Percentiles rank a stretch among this genome's conserved stretches.
Evolutionary conservation across 768 basidiomycete genomes (phyloP).

Genomic region (Dioszegia aurantiaca): DNA sequence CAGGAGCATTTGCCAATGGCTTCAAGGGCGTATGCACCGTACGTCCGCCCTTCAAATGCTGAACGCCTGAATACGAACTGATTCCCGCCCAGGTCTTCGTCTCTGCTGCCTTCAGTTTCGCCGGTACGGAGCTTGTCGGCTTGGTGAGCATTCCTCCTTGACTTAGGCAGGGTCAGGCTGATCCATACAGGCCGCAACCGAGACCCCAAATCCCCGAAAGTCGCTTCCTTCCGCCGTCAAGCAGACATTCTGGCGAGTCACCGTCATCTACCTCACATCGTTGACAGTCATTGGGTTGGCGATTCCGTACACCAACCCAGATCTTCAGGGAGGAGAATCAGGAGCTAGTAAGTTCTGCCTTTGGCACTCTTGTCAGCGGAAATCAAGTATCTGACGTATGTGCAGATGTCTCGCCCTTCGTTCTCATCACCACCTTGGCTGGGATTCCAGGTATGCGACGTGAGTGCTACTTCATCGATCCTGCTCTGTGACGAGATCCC

Average conservation of each 20-base stretch:
- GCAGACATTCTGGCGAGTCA: slow-evolving; percentile 70
- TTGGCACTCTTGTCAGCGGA: too few relatives aligned
- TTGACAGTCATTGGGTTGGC: slow-evolving; percentile 84
- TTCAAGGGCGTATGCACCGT: slow-evolving; percentile 67
- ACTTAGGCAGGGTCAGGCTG: too few relatives aligned
- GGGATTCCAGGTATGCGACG: slow-evolving; percentile 55
- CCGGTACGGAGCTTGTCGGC: slow-evolving; percentile 84
- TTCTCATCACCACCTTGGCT: slow-evolving; percentile 63
- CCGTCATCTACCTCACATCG: slow-evolving; percentile 60
- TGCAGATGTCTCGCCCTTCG: slow-evolving; percentile 24
- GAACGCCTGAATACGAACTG: too few relatives aligned
- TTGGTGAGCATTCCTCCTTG: slow-evolving; percentile 24
- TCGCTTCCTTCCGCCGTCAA: slow-evolving; percentile 68
- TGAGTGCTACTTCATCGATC: not conserved
- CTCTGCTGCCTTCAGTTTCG: slow-evolving; percentile 77
- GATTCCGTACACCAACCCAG: slow-evolving; percentile 58
- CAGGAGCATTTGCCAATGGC: slow-evolving; percentile 70
- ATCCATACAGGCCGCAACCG: slow-evolving; percentile 48
- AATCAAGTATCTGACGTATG: slow-evolving; percentile 19
- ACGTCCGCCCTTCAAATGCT: too few relatives aligned
- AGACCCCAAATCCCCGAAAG: slow-evolving; percentile 74
- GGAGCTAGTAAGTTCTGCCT: slow-evolving; percentile 5
- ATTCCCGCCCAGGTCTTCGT: slow-evolving; percentile 57
- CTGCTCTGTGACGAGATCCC: too few relatives aligned
- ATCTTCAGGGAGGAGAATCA: slow-evolving; percentile 56